These are phyloP conservation scores for Coemansia pectinata DNA, from an alignment of 192 early-diverging fungal species.

Conservation along the genomic window DNA sequence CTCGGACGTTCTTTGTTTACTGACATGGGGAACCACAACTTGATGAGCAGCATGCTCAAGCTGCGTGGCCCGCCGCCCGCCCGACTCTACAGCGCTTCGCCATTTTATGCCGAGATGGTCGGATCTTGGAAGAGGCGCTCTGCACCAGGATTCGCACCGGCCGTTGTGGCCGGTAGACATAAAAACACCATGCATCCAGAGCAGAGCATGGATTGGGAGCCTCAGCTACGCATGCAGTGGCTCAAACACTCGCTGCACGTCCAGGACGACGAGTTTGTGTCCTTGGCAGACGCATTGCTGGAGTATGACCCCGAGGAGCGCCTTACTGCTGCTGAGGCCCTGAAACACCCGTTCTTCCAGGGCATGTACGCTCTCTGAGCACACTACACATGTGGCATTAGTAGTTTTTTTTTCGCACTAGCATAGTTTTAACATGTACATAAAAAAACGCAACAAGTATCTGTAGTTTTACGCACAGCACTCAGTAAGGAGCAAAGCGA, in stretches of 20 bases:
- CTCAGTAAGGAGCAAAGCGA: conserved; percentile 34
- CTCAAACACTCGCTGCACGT: conserved; percentile 51
- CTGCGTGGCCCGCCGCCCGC: conserved; percentile 75
- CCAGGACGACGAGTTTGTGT: conserved; percentile 53
- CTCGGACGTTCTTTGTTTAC: conserved; percentile 68
- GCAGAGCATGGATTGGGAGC: conserved; percentile 50
- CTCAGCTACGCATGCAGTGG: conserved; percentile 52
- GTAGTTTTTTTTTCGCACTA: background rate
- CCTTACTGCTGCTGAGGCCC: conserved; percentile 76
- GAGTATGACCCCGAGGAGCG: conserved; percentile 87
- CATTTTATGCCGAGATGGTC: conserved; percentile 56
- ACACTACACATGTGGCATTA: background rate
- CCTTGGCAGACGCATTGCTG: conserved; percentile 66
- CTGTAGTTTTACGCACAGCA: background rate
- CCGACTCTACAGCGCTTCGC: conserved; percentile 63
- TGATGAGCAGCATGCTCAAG: conserved; percentile 62
- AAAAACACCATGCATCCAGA: conserved; percentile 34
- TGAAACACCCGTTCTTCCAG: conserved; percentile 48
- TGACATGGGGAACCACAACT: conserved; percentile 67
- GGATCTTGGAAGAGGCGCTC: conserved; percentile 57
- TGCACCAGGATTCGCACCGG: conserved; percentile 40
- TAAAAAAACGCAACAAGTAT: background rate
- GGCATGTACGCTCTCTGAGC: conserved; percentile 35
- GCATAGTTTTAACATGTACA: conserved; percentile 4
- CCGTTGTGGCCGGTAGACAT: conserved; percentile 24